These are phyloP conservation scores for Fusarium robinianum DNA, from an alignment of 2,329 filamentous ascomycete species.

Conservation along the genomic window DNA sequence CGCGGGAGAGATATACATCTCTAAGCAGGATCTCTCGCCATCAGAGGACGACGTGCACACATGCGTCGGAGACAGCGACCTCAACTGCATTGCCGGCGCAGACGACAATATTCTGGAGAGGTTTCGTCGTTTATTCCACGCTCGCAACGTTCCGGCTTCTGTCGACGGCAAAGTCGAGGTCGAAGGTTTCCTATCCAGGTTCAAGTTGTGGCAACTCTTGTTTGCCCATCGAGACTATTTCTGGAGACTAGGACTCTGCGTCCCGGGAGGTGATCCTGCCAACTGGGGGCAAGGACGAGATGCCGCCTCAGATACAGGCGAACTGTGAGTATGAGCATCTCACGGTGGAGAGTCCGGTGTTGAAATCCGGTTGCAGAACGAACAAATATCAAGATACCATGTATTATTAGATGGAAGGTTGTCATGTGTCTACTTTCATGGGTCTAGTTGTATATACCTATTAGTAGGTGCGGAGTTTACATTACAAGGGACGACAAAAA, in stretches of 20 bases:
- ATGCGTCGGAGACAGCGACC: slow-evolving; percentile 75
- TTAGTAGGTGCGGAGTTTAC: too few species aligned
- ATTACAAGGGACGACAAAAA: too few species aligned
- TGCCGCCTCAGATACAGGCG: slow-evolving; percentile 44
- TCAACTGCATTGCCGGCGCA: slow-evolving; percentile 69
- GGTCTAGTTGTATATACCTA: too few species aligned
- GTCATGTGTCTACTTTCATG: neutral
- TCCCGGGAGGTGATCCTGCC: slow-evolving; percentile 75
- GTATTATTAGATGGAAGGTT: neutral
- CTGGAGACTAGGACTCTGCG: slow-evolving; percentile 86
- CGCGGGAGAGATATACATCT: slow-evolving; percentile 85
- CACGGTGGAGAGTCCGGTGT: slow-evolving; percentile 3
- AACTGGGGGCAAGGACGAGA: slow-evolving; percentile 65
- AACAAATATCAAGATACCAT: slow-evolving; percentile 6
- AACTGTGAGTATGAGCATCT: slow-evolving; percentile 41
- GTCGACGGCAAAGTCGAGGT: slow-evolving; percentile 25
- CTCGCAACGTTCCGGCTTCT: slow-evolving; percentile 31
- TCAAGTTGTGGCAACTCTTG: slow-evolving; percentile 89
- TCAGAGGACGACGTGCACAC: slow-evolving; percentile 67
- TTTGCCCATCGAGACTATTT: slow-evolving; percentile 97
- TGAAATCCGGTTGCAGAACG: slow-evolving; percentile 7
- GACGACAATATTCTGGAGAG: slow-evolving; percentile 44
- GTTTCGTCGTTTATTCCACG: slow-evolving; percentile 33
- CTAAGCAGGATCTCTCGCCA: slow-evolving; percentile 71
- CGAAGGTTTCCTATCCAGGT: slow-evolving; percentile 59